Percentiles rank a stretch among this genome's conserved stretches.
These are phyloP conservation scores for Ganoderma boninense DNA, from an alignment of 1,284 basidiomycete species.

Conservation along the genomic window DNA sequence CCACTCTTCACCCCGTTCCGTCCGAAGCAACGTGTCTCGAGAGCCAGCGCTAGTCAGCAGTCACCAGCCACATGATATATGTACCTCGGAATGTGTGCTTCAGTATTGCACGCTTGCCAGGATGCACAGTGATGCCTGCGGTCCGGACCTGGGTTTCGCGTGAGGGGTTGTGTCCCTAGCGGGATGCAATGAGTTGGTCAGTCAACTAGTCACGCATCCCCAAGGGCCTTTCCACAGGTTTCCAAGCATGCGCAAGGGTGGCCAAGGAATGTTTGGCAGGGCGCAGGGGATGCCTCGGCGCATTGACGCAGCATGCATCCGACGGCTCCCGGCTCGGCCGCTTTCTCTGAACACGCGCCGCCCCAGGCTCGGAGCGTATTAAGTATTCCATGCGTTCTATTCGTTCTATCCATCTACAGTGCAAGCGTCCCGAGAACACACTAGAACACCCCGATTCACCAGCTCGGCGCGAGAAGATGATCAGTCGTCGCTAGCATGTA, in stretches of 20 bases:
- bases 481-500: not conserved
- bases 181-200: not conserved
- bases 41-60: too few species aligned
- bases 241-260: not conserved
- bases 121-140: not conserved
- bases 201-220: not conserved
- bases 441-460: constrained; percentile 8
- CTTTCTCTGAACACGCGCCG: constrained; percentile 8
- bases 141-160: not conserved
- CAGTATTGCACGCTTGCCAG: not conserved
- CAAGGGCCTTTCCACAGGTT: not conserved
- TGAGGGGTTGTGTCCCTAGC: not conserved
- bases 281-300: not conserved
- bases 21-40: not conserved
- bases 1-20: not conserved
- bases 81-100: not conserved
- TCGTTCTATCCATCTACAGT: constrained; percentile 4
- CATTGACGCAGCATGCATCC: not conserved
- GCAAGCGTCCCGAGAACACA: not conserved
- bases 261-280: not conserved
- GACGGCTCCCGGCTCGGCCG: constrained; percentile 10
- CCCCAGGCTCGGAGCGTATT: not conserved
- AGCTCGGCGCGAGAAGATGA: not conserved
- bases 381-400: not conserved
- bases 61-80: not conserved